A percentile compares a stretch with the other conserved stretches of the same genome.
Evolutionary conservation across 805 yeast genomes (phyloP).

Genomic region (Candida easanensis): DNA sequence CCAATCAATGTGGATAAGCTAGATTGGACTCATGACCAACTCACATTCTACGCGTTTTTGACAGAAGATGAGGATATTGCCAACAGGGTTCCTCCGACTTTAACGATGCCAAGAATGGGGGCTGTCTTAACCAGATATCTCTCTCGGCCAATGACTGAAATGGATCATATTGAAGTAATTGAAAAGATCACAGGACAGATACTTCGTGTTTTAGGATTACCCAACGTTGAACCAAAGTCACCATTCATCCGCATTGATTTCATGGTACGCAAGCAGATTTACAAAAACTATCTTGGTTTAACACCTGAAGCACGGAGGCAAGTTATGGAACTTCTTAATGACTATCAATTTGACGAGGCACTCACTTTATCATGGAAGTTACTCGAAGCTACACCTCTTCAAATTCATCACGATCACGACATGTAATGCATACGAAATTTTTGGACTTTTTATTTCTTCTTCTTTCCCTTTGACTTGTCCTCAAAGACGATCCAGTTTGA

Average conservation of each 20-base stretch:
- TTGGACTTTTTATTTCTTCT: conserved; percentile 31
- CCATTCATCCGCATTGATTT: conserved; percentile 17
- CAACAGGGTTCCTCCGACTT: neutral
- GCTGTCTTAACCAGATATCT: neutral
- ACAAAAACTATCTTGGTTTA: conserved; percentile 7
- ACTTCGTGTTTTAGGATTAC: conserved; percentile 11
- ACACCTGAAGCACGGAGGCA: neutral
- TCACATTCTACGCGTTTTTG: conserved; percentile 3
- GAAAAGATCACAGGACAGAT: conserved; percentile 13
- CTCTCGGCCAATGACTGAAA: conserved; percentile 8
- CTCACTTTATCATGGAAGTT: conserved; percentile 7
- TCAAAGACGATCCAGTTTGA: conserved; percentile 61
- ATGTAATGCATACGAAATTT: no score
- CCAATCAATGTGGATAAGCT: neutral
- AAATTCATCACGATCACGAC: no score
- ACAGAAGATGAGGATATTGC: neutral
- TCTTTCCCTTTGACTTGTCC: conserved; percentile 58
- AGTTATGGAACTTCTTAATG: neutral
- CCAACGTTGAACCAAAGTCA: conserved; percentile 12
- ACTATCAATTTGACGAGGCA: conserved; percentile 9
- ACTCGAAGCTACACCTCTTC: neutral
- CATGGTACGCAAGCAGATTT: conserved; percentile 15
- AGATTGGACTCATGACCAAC: conserved; percentile 4
- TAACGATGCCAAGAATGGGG: conserved; percentile 2
- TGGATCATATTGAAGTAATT: conserved; percentile 13